Evolutionary conservation across 2,329 filamentous ascomycete species (phyloP), one percentile per base, ranked within the genome.

Genomic region (Tolypocladium ovalisporum): DNA sequence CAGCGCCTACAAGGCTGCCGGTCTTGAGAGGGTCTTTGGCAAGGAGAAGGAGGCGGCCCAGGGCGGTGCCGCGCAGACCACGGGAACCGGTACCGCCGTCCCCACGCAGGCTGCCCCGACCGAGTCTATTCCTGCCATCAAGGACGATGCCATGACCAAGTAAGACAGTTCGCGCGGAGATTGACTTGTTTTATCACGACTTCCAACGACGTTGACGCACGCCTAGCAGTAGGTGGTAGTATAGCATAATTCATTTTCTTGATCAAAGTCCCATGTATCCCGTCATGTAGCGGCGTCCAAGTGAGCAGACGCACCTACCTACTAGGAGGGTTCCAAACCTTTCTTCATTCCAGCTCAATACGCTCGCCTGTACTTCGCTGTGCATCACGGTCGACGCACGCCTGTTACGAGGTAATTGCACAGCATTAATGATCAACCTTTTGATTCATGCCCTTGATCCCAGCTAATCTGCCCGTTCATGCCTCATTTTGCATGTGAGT

Each of bases 1-100:
- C 54, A 82, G 77, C 62, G 81, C 84, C 52, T 79, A 82, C 71
- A 82, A 82, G 75, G 78, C 81, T 2, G 71, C 80, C 9, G 82
- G 82, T 2, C 73, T 85, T 3, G 79, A 84, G 65, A 77, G 75
- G 64, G 73, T 84, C 54, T 80, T 84, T 63, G 82, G 79, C 52
- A 82, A 79, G 69, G 76, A 79, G 66, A 76, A 76, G 68, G 65
- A 72, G 49, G 67, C 70, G 63, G 22, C 53, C 54, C n/a, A 59
- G 59, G 57, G 34, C 34, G 63, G 65, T 37, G 63, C 62, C 2
- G 60, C 44, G 0, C 51, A 55, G 15, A 52, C 60, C 2, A 39
- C 37, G 35, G 35, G 34, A 5, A 19, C 36, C 5, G 54, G 34
- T 1, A 55, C 55, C 1, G 49, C 35, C 15, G 42, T 51, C 49